Evolutionary conservation across 2,329 filamentous ascomycete species (phyloP).

Genomic region (Cercospora janseana): DNA sequence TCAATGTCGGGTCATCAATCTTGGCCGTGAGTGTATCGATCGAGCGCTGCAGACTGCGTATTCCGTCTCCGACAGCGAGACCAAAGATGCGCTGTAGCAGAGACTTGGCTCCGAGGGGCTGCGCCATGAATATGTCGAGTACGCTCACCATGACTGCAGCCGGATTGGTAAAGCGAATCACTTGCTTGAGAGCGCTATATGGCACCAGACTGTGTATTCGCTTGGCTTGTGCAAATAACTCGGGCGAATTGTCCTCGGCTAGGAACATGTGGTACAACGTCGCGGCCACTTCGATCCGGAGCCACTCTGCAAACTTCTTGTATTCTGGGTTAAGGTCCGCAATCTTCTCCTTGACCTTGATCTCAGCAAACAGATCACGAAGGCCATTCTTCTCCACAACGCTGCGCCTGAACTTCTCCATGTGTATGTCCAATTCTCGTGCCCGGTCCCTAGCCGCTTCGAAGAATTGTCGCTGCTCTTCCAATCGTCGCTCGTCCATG

Average conservation of each 20-base stretch:
- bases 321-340: constrained; percentile 89
- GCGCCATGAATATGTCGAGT: constrained; percentile 90
- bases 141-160: constrained; percentile 96
- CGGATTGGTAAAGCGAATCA: constrained; percentile 93
- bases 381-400: constrained; percentile 78
- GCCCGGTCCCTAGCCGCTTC: constrained; percentile 90
- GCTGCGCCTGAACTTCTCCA: constrained; percentile 74
- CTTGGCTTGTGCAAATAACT: constrained; percentile 90
- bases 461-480: constrained; percentile 92
- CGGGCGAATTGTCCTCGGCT: constrained; percentile 95
- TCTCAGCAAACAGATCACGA: constrained; percentile 88
- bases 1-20: constrained; percentile 76
- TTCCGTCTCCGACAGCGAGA: constrained; percentile 85
- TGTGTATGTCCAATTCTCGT: constrained; percentile 91
- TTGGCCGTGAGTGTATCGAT: constrained; percentile 75
- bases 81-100: constrained; percentile 93
- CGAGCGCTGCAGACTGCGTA: constrained; percentile 78
- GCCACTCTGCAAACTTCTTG: constrained; percentile 97
- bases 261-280: constrained; percentile 97
- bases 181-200: constrained; percentile 91
- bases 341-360: constrained; percentile 84
- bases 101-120: constrained; percentile 87
- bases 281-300: constrained; percentile 93
- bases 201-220: constrained; percentile 92
- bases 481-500: constrained; percentile 82